Evolutionary conservation across 352 stramenopile species (phyloP).

Genomic region (Plasmopara halstedii): DNA sequence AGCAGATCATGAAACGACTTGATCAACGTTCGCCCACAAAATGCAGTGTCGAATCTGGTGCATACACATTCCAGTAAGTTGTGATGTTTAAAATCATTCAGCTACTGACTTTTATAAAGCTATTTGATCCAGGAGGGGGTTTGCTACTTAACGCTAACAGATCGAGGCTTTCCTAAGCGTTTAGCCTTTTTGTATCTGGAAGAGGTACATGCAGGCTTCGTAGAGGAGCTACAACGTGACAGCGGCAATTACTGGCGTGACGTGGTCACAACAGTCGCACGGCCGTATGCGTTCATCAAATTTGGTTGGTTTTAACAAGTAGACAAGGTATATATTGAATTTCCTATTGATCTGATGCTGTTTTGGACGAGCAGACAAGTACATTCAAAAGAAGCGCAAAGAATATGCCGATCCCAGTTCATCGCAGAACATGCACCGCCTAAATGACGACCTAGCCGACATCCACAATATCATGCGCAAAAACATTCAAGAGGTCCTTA

Average conservation of each 20-base stretch:
- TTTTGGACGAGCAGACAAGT: slow-evolving; percentile 90
- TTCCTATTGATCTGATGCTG: slow-evolving; percentile 1
- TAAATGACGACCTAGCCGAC: slow-evolving; percentile 97
- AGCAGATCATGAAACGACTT: slow-evolving; percentile 91
- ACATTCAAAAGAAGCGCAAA: slow-evolving; percentile 97
- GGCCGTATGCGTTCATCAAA: slow-evolving; percentile 99
- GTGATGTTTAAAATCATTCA: background rate
- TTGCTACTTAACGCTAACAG: slow-evolving; percentile 96
- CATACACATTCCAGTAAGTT: slow-evolving; percentile 89
- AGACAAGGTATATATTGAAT: background rate
- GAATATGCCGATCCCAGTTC: slow-evolving; percentile 96
- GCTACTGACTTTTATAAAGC: slow-evolving; percentile 24
- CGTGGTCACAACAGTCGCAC: slow-evolving; percentile 91
- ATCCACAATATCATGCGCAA: slow-evolving; percentile 99
- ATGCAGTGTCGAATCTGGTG: slow-evolving; percentile 91
- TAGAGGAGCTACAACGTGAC: slow-evolving; percentile 92
- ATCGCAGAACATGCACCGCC: slow-evolving; percentile 91
- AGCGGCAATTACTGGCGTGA: slow-evolving; percentile 88
- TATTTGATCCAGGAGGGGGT: slow-evolving; percentile 97
- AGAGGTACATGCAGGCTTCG: slow-evolving; percentile 91
- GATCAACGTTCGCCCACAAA: slow-evolving; percentile 88
- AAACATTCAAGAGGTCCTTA: slow-evolving; percentile 95
- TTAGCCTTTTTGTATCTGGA: slow-evolving; percentile 97
- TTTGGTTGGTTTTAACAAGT: slow-evolving; percentile 89
- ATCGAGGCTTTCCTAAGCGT: slow-evolving; percentile 95